phyloP scores from a whole-genome alignment of 1,139 yeast genomes.

The Taphrina confusa region DNA sequence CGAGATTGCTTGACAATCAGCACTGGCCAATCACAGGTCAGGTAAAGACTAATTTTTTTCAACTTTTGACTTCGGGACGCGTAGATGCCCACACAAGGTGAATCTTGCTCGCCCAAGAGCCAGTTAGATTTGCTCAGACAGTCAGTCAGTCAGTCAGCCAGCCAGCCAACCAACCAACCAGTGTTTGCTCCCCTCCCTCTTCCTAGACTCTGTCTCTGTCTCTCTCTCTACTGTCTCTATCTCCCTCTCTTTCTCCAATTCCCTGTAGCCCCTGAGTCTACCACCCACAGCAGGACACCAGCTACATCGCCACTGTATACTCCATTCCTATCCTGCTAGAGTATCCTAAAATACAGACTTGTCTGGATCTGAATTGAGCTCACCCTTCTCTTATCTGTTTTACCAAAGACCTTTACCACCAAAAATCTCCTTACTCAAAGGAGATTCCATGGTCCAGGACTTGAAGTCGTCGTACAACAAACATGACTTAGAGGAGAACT shows the following conservation, averaged over 20 bases:
- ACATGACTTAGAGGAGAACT: constrained; percentile 19
- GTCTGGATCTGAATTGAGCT: too few species aligned
- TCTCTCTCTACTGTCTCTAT: neutral
- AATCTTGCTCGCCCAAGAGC: too few species aligned
- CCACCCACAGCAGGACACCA: too few species aligned
- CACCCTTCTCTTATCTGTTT: neutral
- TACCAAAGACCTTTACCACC: neutral
- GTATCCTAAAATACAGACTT: too few species aligned
- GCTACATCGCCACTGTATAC: too few species aligned
- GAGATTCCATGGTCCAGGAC: constrained; percentile 31
- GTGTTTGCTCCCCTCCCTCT: neutral
- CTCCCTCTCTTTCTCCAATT: neutral
- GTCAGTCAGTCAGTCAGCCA: too few species aligned
- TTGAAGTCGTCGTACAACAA: constrained; percentile 17
- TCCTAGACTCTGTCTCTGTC: neutral
- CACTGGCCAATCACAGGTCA: neutral
- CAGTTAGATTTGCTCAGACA: too few species aligned
- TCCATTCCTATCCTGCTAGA: too few species aligned
- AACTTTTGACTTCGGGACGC: neutral
- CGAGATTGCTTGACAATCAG: neutral
- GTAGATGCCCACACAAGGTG: neutral
- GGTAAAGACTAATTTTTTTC: constrained; percentile 8
- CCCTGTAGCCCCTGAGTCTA: neutral
- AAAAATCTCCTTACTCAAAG: constrained; percentile 19
- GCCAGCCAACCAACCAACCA: neutral